A percentile compares a stretch with the other conserved stretches of the same genome.
Evolutionary conservation across 371 early-diverging fungal species (phyloP).

Genomic region (Caulochytrium protostelioides): DNA sequence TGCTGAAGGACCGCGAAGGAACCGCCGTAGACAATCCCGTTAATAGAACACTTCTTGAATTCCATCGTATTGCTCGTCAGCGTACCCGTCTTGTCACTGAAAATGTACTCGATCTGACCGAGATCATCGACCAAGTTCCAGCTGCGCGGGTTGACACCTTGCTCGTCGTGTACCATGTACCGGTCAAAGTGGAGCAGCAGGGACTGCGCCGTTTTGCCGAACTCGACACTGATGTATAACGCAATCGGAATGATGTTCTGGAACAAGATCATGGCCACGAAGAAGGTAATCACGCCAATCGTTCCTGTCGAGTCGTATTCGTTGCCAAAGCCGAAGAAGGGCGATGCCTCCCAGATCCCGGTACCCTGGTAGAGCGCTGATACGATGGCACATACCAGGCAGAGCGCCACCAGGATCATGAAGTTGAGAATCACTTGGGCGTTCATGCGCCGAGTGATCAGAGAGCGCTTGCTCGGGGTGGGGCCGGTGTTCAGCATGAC

Average conservation of each 20-base stretch:
- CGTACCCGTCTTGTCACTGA: slow-evolving; percentile 84
- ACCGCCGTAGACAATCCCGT: slow-evolving; percentile 57
- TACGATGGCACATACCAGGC: slow-evolving; percentile 32
- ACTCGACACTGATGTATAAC: slow-evolving; percentile 84
- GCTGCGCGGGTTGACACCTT: slow-evolving; percentile 57
- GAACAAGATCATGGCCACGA: slow-evolving; percentile 53
- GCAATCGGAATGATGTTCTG: slow-evolving; percentile 94
- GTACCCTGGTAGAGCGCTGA: slow-evolving; percentile 17
- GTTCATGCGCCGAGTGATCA: slow-evolving; percentile 83
- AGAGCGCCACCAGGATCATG: slow-evolving; percentile 43
- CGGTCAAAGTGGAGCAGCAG: slow-evolving; percentile 35
- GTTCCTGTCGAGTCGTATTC: slow-evolving; percentile 4
- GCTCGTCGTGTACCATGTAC: slow-evolving; percentile 54
- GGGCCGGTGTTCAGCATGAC: too few species aligned
- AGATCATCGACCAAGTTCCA: slow-evolving; percentile 54
- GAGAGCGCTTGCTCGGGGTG: slow-evolving; percentile 81
- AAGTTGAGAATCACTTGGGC: slow-evolving; percentile 67
- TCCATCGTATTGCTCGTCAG: slow-evolving; percentile 49
- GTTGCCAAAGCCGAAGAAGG: slow-evolving; percentile 6
- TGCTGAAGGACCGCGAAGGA: too few species aligned
- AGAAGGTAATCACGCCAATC: slow-evolving; percentile 18
- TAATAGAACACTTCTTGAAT: slow-evolving; percentile 58
- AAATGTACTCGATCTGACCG: slow-evolving; percentile 87
- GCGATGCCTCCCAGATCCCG: slow-evolving; percentile 11
- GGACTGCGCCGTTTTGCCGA: slow-evolving; percentile 43